Evolutionary conservation across 1,284 basidiomycete species (phyloP).

Genomic region (Moesziomyces globuligerus): DNA sequence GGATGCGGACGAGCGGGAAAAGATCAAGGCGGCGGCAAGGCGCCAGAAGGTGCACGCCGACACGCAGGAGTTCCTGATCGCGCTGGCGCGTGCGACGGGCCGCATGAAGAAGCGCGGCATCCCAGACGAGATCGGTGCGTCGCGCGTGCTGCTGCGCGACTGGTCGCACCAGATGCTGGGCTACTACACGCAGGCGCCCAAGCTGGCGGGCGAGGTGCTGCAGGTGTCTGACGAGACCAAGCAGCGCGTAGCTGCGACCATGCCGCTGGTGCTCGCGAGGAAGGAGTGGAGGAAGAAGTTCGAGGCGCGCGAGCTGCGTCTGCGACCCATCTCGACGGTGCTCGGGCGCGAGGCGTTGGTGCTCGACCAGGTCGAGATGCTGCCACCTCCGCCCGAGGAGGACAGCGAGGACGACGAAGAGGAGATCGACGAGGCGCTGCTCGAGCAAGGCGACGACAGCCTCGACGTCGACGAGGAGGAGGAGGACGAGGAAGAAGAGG

Average conservation of each 20-base stretch:
- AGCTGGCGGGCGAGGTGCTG: constrained; percentile 36
- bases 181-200: constrained; percentile 60
- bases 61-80: constrained; percentile 63
- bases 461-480: constrained; percentile 33
- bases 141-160: constrained; percentile 59
- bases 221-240: constrained; percentile 25
- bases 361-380: constrained; percentile 41
- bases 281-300: constrained; percentile 56
- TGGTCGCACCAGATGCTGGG: constrained; percentile 60
- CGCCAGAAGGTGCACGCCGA: constrained; percentile 57
- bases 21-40: constrained; percentile 28
- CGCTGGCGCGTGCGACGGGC: constrained; percentile 55
- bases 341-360: constrained; percentile 46
- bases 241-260: constrained; percentile 17
- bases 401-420: constrained; percentile 55
- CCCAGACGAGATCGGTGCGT: constrained; percentile 58
- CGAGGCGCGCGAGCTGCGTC: constrained; percentile 50
- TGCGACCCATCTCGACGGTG: constrained; percentile 43
- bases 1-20: constrained; percentile 38
- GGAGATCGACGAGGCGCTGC: constrained; percentile 45
- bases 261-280: constrained; percentile 38
- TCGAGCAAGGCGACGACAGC: constrained; percentile 36
- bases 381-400: constrained; percentile 44
- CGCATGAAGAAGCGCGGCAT: constrained; percentile 58
- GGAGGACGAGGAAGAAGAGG: constrained; percentile 37